Base-by-base conservation (phyloP, 139 green algal species). In the Tetratostichococcus sp. region DNA sequence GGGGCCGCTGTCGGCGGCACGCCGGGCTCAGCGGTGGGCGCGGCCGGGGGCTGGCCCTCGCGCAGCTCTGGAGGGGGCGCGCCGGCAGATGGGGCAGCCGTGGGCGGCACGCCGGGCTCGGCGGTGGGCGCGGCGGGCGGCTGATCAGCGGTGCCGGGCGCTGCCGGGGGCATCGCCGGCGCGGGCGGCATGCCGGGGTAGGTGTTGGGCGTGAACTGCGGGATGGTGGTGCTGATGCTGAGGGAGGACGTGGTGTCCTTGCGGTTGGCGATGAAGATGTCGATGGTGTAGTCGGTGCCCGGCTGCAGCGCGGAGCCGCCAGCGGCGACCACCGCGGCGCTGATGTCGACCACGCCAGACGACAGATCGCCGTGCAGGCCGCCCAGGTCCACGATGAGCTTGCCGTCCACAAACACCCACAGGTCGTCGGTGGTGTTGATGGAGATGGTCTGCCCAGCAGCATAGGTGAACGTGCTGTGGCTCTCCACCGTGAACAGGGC, bases 381-480 rank as follows among this genome's bases (percentile, higher is more conserved):
- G 50, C 50, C 50, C 50, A 62, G 50, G 50, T 62, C 50, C 50
- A 62, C 50, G 50, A 62, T 62, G 50, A 62, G 50, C 50, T 62
- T 62, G 50, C 50, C 50, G 50, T 62, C 50, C 14, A 62, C 50
- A 26, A 28, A 62, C 50, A 62, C 50, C 50, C 50, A 62, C 50
- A 62, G 11, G 26, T 62, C 50, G 50, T 62, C 19, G 50, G 50
- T 62, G 50, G 11, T 62, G 50, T 62, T 62, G 17, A 62, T 26
- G 50, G 50, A 62, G 50, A 62, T 62, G 50, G 50, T 62, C 14
- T 62, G 19, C 14, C 50, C 50, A 2, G 14, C 50, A 26, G 50
- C 50, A 17, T 62, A 62, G 50, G 50, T 62, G 50, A 62, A 62
- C 50, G 4, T 25, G 17, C 2, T 28, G 50, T 62, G 50, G 11